Conservation (phyloP, 768 basidiomycete genomes). For the Amanita pseudoporphyria region DNA sequence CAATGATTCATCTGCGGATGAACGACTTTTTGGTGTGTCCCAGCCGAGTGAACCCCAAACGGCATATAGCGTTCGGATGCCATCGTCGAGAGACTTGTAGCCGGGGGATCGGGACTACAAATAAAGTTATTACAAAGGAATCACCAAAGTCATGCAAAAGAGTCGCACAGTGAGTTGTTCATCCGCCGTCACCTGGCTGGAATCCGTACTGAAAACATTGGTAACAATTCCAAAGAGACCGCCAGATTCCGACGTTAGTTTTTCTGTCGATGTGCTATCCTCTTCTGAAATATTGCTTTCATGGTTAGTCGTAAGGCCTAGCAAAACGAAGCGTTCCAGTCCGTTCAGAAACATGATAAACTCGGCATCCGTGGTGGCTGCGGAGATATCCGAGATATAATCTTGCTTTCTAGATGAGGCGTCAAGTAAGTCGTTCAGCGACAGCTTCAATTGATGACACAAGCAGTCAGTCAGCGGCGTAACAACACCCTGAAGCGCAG, state of each 20-base stretch:
- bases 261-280: constrained; percentile 44
- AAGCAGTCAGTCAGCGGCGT: constrained; percentile 73
- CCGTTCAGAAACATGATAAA: constrained; percentile 78
- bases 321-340: constrained; percentile 70
- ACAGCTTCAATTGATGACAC: constrained; percentile 53
- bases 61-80: constrained; percentile 66
- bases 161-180: constrained; percentile 47
- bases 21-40: constrained; percentile 33
- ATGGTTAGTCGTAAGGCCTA: constrained; percentile 54
- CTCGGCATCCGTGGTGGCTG: constrained; percentile 66
- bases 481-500: constrained; percentile 54
- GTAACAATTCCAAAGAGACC: constrained; percentile 86
- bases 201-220: constrained; percentile 81
- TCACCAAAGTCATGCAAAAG: not conserved
- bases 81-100: constrained; percentile 70
- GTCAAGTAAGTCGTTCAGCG: constrained; percentile 45
- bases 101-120: constrained; percentile 62
- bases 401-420: constrained; percentile 27
- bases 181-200: constrained; percentile 30
- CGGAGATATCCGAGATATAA: constrained; percentile 31
- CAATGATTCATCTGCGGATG: constrained; percentile 59
- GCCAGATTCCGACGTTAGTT: constrained; percentile 39
- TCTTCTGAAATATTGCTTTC: constrained; percentile 46
- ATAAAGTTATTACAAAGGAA: constrained; percentile 1
- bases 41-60: constrained; percentile 61